Base-by-base conservation (phyloP, 2,329 filamentous ascomycete species). In the Berkeleyomyces basicola region DNA sequence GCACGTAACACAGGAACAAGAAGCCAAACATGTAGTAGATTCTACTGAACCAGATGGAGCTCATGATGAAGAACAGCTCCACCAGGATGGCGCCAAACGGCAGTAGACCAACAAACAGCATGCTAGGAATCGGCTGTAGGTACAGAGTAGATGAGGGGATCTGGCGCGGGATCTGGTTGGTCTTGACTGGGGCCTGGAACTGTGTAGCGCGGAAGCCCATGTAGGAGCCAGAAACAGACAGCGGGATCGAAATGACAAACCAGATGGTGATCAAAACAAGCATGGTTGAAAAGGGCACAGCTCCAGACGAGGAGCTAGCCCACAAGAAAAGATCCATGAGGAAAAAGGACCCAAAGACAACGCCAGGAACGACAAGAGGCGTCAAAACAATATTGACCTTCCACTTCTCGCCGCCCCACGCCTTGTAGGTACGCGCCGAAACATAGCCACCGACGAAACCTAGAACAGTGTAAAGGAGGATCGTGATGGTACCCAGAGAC, bases 21-120 rank as follows among this genome's bases (percentile, higher is more conserved):
- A 99, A 99, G 31, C 93, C 93, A 70, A 99, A 99, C 93, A 99
- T 99, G 81, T 99, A 99, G 79, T 99, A 99, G 67, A 99, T 93
- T 75, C 93, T 90, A 77, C 86, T 92, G 75, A 95, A 96, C 93
- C 93, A 99, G 71, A 99, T 92, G 36, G 89, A 95, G 75, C 86
- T 95, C 89, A 99, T 95, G 77, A 99, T 96, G 75, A 97, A 97
- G 80, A 96, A 97, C 2, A 99, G 84, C 76, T 99, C 93, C 57
- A 97, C 91, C 68, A 97, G 96, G 71, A 99, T 97, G 66, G 93
- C 92, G 57, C 88, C 90, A 70, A 99, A 99, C 0, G 93, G 93
- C 36, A 97, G 79, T 59, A 97, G 85, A 61, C 93, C 93, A 33
- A 95, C 92, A 31, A 97, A 81, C 14, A 96, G 80, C 82, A 96